Percentiles rank a stretch among this genome's conserved stretches.
phyloP scores from a whole-genome alignment of 2,329 filamentous ascomycete species.

The Cercospora berteroae region DNA sequence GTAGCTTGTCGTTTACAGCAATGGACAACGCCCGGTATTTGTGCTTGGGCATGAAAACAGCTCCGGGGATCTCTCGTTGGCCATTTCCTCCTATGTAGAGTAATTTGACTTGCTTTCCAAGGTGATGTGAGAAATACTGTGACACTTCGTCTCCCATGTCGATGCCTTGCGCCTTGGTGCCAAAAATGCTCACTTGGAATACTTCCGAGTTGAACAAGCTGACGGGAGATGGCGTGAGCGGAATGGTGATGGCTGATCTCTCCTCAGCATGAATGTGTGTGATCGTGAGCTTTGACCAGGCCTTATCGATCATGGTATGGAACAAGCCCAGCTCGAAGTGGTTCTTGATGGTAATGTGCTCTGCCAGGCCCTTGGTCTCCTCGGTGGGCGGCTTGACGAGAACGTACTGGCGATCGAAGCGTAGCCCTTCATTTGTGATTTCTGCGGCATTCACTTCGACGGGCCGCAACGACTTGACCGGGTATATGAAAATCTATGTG shows the following conservation, averaged over 20 bases:
- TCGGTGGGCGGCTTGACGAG: conserved; percentile 35
- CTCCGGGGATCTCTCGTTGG: conserved; percentile 36
- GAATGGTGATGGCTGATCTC: conserved; percentile 30
- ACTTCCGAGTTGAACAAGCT: conserved; percentile 31
- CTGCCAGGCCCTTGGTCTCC: conserved; percentile 32
- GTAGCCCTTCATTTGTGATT: conserved; percentile 38
- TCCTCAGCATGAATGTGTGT: conserved; percentile 33
- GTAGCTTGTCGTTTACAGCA: conserved; percentile 36
- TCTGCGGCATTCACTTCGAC: conserved; percentile 36
- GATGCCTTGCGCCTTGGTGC: conserved; percentile 36
- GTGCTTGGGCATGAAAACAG: conserved; percentile 35
- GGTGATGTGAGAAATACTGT: conserved; percentile 34
- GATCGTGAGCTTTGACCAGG: conserved; percentile 39
- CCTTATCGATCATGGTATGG: conserved; percentile 35
- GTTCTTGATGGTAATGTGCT: conserved; percentile 39
- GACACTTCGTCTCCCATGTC: conserved; percentile 37
- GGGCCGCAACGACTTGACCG: conserved; percentile 36
- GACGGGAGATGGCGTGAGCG: conserved; percentile 35
- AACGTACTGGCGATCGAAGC: conserved; percentile 39
- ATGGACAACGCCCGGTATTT: conserved; percentile 34
- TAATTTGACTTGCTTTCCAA: conserved; percentile 28
- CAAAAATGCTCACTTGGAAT: conserved; percentile 37
- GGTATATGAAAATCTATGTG: conserved; percentile 37
- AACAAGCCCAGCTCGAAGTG: conserved; percentile 37
- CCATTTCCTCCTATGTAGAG: conserved; percentile 39